Evolutionary conservation across 352 stramenopile genomes (phyloP), one percentile per base, ranked within the genome.

Genomic region (Phytophthora rubi): DNA sequence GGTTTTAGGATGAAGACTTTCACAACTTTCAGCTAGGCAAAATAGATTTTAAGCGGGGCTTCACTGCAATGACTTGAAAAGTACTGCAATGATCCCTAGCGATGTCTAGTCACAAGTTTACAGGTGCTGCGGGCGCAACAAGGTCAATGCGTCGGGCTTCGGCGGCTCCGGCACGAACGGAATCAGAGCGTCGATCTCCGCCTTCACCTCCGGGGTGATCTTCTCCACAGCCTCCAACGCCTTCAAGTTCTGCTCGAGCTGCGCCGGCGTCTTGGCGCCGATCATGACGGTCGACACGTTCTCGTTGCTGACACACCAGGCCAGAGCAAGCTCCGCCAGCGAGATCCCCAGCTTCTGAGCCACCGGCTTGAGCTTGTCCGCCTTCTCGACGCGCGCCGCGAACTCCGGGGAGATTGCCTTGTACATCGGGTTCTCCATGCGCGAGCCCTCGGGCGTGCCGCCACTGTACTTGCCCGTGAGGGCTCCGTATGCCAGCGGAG

Each of bases 381-480:
- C 55, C 54, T 79, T 82, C 51, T 62, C 62, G 18, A 71, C 65
- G 15, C 57, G 59, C 3, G 58, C 72, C 6, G 65, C 61, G 16
- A 83, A 66, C 4, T 66, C 55, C 7, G 42, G 59, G 35, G 72
- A 32, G 55, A 80, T 58, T 8, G 59, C 53, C 66, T 80, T 80
- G 59, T 76, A 81, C n/a, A 70, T 57, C 3, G 76, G 52, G 33
- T 78, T 75, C 37, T 73, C 80, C 44, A 85, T 58, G 49, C 75
- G 82, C 12, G 71, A 90, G 33, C 71, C 83, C 0, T 83, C 81
- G 3, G 79, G 76, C 16, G 80, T 82, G 1, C 77, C 81, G 15
- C 75, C 68, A 57, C 78, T 87, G 80, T 93, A 93, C 68, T 93
- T 94, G 62, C 85, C 85, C 16, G 86, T 90, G 1, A 94, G 68